A percentile compares a stretch with the other conserved stretches of the same genome.
Evolutionary conservation across 176 grass and related monocot genomes (phyloP).

Genomic region (Chrysopogon serrulatus): DNA sequence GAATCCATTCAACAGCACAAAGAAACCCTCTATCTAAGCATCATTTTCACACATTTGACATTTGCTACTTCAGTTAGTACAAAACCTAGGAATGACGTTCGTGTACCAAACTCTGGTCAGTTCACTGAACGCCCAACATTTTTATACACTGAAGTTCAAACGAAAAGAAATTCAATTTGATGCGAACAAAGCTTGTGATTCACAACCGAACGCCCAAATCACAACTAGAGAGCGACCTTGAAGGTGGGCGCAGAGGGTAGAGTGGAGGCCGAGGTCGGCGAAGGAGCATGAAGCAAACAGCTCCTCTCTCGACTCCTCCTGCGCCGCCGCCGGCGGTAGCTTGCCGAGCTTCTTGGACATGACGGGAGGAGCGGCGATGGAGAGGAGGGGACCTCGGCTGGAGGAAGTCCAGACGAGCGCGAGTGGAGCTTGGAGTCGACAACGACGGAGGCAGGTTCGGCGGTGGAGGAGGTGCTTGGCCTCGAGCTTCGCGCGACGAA

Average conservation of each 20-base stretch:
- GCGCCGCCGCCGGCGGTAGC: slow-evolving; percentile 2
- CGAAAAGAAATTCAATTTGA: background rate
- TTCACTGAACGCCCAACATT: background rate
- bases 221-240: slow-evolving; percentile 37
- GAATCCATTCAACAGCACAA: background rate
- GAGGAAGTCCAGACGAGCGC: background rate
- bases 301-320: slow-evolving; percentile 15
- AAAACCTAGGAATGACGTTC: background rate
- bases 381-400: background rate
- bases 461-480: too few species aligned
- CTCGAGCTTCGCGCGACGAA: too few species aligned
- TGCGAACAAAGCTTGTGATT: background rate
- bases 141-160: background rate
- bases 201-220: background rate
- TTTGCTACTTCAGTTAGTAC: background rate
- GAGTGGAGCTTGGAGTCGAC: background rate
- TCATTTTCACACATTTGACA: background rate
- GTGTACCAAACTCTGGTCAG: background rate
- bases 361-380: background rate
- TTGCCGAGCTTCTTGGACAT: slow-evolving; percentile 42
- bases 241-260: slow-evolving; percentile 74
- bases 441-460: background rate
- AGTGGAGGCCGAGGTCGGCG: slow-evolving; percentile 63
- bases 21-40: background rate
- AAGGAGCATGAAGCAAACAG: slow-evolving; percentile 77